phyloP scores from a whole-genome alignment of 768 basidiomycete species.

The Panus rudis region DNA sequence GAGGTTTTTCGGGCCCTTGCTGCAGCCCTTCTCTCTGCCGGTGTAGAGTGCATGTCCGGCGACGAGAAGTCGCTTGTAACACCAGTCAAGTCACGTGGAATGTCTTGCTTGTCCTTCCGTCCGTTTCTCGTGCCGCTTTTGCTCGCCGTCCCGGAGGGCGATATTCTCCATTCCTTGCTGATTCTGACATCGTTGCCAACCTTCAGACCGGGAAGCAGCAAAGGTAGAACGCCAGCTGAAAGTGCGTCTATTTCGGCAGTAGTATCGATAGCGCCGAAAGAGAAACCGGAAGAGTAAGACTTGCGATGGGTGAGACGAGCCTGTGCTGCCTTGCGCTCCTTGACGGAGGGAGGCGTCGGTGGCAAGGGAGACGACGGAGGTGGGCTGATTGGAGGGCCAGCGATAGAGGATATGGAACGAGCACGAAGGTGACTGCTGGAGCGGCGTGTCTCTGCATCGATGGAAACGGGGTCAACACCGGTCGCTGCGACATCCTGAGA shows the following conservation, averaged over 20 bases:
- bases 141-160: conserved; percentile 3
- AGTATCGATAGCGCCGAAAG: conserved; percentile 47
- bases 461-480: conserved; percentile 28
- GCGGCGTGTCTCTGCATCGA: conserved; percentile 9
- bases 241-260: conserved; percentile 66
- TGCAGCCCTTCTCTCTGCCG: conserved; percentile 30
- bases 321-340: conserved; percentile 45
- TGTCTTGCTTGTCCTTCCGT: conserved; percentile 5
- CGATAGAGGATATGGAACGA: conserved; percentile 45
- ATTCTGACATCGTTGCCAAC: conserved; percentile 52
- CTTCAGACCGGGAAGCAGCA: conserved; percentile 60
- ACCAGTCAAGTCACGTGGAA: conserved; percentile 25
- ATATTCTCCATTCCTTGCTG: conserved; percentile 24
- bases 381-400: conserved; percentile 36
- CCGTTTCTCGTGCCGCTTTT: conserved; percentile 5
- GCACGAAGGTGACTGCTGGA: conserved; percentile 46
- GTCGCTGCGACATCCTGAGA: conserved; percentile 26
- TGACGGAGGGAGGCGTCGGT: conserved; percentile 64
- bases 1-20: conserved; percentile 37
- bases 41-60: conserved; percentile 55
- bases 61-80: conserved; percentile 40
- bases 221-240: conserved; percentile 60
- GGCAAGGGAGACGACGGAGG: conserved; percentile 67
- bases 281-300: conserved; percentile 45
- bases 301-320: conserved; percentile 44